Percentiles rank a stretch among this genome's conserved stretches.
These are phyloP conservation scores for Hylodesmum podocarpum DNA, from an alignment of 306 rosid genomes.

Conservation along the genomic window DNA sequence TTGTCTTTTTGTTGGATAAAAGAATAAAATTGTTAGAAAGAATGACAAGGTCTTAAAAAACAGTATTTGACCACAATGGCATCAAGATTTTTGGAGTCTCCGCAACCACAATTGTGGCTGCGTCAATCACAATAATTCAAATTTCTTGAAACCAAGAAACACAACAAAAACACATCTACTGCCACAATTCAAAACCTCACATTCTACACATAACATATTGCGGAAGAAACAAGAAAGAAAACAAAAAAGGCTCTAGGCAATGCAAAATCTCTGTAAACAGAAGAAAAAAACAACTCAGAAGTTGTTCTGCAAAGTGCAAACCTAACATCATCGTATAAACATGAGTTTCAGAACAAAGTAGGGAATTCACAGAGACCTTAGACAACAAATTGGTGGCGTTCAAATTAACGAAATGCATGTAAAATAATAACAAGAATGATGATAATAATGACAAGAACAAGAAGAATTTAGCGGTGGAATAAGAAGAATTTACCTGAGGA, in stretches of 20 bases:
- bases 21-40: neutral
- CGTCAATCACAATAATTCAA: no score
- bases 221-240: no score
- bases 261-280: neutral
- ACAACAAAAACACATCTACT: no score
- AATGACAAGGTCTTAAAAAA: no score
- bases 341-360: neutral
- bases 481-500: slow-evolving; percentile 33
- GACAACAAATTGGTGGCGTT: neutral
- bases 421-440: no score
- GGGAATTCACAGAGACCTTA: neutral
- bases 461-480: neutral
- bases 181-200: no score
- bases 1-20: neutral
- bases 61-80: no score
- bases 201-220: no score
- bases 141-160: no score
- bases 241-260: neutral
- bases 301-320: neutral
- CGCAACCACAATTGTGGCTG: no score
- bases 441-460: neutral
- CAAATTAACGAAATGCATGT: neutral
- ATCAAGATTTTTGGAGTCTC: no score
- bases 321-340: neutral
- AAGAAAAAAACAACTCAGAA: neutral